A percentile compares a stretch with the other conserved stretches of the same genome.
Evolutionary conservation across 2,329 filamentous ascomycete species (phyloP).

Genomic region (Pseudocercospora musae): DNA sequence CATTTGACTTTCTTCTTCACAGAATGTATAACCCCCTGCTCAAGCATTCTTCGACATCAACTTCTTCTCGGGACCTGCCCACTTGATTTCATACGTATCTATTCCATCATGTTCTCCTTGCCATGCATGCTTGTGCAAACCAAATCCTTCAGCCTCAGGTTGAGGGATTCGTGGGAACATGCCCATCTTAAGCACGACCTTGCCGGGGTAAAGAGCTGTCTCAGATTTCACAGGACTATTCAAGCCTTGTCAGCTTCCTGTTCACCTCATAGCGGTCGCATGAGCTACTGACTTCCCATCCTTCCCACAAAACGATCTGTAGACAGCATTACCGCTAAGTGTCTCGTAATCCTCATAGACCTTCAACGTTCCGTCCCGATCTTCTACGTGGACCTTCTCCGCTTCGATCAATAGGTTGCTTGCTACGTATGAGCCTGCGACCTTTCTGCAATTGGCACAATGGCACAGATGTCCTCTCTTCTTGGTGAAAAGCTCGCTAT

Average conservation of each 20-base stretch:
- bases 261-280: not conserved
- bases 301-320: slow-evolving; percentile 45
- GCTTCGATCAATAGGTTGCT: slow-evolving; percentile 43
- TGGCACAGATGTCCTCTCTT: slow-evolving; percentile 50
- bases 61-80: slow-evolving; percentile 40
- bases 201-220: slow-evolving; percentile 40
- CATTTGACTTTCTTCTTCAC: not conserved
- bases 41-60: slow-evolving; percentile 15
- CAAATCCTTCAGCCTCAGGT: slow-evolving; percentile 48
- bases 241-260: not conserved
- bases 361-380: slow-evolving; percentile 46
- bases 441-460: slow-evolving; percentile 52
- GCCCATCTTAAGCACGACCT: slow-evolving; percentile 50
- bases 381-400: slow-evolving; percentile 46
- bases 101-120: slow-evolving; percentile 40
- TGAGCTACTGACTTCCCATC: slow-evolving; percentile 44
- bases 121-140: slow-evolving; percentile 45
- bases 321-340: slow-evolving; percentile 46
- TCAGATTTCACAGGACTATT: slow-evolving; percentile 48
- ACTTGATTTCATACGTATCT: slow-evolving; percentile 40
- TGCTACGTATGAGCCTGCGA: slow-evolving; percentile 44
- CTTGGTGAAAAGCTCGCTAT: slow-evolving; percentile 46
- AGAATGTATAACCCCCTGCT: not conserved
- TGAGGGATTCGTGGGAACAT: slow-evolving; percentile 49
- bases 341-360: slow-evolving; percentile 46